Evolutionary conservation across 2,329 filamentous ascomycete species (phyloP), one percentile per base, ranked within the genome.

Genomic region (Fusarium haematococcum): DNA sequence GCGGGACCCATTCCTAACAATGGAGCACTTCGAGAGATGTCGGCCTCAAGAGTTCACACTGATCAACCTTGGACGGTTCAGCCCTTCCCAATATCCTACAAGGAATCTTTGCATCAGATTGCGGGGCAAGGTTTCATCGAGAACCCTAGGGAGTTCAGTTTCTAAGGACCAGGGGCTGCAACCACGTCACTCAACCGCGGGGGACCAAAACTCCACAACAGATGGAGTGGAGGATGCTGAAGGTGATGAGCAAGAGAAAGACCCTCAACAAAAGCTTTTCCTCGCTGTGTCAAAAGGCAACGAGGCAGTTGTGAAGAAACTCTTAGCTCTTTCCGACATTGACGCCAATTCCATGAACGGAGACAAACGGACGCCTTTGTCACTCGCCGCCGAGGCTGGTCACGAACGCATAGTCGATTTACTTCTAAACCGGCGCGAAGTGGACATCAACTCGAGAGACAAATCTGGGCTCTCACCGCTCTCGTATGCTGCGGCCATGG

Each of bases 11-110:
- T 74, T 57, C 4, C 8, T 74, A 1, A 75, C 68, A 0, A 74
- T 75, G 59, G 72, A 75, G 1, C 71, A 74, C 8, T 75, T 65
- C 8, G 54, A 75, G 20, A 58, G 72, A 2, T 61, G 54, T 6
- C 41, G 8, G 3, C 37, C 7, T 4, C 16, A 48, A 1, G 23
- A 66, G 3, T 9, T 74, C 1, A 18, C 59, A 1, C 48, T 54
- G 41, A 6, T 71, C 5, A n/a, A 66, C 30, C 4, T 75, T 1
- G 1, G 41, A 5, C 32, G 20, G 1, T 69, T 74, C 2, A 63
- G 14, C 0, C 37, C 62, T 1, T 48, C 37, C 0, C 41, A 57
- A 9, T 60, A 59, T 1, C 68, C 58, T 1, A 35, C 30, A 1
- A 48, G 62, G 4, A 11, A 39, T 1, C 2, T 75, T 0, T 75